These are phyloP conservation scores for Chaetomium cochliodes DNA, from an alignment of 495 filamentous ascomycete genomes.

Conservation along the genomic window DNA sequence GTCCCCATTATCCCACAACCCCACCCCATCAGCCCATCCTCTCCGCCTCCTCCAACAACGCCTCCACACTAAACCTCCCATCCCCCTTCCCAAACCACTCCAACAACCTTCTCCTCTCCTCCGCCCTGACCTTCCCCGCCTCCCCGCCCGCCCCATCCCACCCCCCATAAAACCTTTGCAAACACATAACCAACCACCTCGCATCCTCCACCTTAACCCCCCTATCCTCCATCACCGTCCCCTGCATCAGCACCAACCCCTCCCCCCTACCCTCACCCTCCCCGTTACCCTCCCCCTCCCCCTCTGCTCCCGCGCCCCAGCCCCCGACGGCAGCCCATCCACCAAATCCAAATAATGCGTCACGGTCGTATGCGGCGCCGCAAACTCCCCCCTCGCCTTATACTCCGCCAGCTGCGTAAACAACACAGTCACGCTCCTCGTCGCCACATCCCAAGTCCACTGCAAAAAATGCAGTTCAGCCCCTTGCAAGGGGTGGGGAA, in stretches of 20 bases:
- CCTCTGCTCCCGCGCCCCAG: too few relatives aligned
- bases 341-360: constrained; percentile 84
- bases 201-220: constrained; percentile 79
- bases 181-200: constrained; percentile 83
- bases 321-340: too few relatives aligned
- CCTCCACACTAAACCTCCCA: constrained; percentile 74
- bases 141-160: constrained; percentile 51
- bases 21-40: constrained; percentile 51
- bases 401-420: constrained; percentile 92
- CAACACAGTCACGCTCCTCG: constrained; percentile 72
- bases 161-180: constrained; percentile 85
- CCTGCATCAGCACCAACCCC: constrained; percentile 80
- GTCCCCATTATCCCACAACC: neutral
- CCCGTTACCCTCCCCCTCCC: constrained; percentile 10
- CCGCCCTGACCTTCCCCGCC: constrained; percentile 35
- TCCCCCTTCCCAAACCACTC: constrained; percentile 81
- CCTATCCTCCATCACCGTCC: constrained; percentile 68
- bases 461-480: constrained; percentile 82
- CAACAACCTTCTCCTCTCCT: constrained; percentile 62
- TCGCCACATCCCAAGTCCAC: constrained; percentile 66
- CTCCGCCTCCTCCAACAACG: constrained; percentile 82
- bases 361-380: constrained; percentile 86
- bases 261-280: constrained; percentile 48
- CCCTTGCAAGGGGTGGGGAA: constrained; percentile 67
- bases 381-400: constrained; percentile 85